Conservation (phyloP, 495 filamentous ascomycete species). For the Aspergillus ostianus region DNA sequence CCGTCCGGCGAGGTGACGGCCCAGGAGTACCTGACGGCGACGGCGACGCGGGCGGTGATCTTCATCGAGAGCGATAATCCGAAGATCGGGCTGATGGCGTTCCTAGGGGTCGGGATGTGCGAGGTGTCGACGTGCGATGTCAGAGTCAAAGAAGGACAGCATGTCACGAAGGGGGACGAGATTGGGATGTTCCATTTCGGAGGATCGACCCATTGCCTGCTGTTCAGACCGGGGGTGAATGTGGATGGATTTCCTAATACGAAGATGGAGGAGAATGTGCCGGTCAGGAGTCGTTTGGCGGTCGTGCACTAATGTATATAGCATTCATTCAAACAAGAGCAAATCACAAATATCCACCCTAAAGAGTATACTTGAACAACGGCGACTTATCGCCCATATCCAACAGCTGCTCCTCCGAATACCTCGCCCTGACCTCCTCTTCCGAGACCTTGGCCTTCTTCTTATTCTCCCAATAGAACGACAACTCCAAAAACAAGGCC, state of each 20-base stretch:
- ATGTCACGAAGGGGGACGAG: conserved; percentile 45
- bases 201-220: conserved; percentile 55
- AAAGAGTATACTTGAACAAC: conserved; percentile 37
- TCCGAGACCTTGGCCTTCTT: conserved; percentile 25
- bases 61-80: conserved; percentile 65
- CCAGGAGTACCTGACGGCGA: conserved; percentile 54
- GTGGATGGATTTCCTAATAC: conserved; percentile 48
- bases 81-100: conserved; percentile 60
- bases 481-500: conserved; percentile 23
- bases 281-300: conserved; percentile 54
- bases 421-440: conserved; percentile 31
- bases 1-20: conserved; percentile 56
- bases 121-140: conserved; percentile 68
- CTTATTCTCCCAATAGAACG: conserved; percentile 22
- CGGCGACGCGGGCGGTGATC: conserved; percentile 59
- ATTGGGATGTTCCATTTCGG: conserved; percentile 46
- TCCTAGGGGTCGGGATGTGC: conserved; percentile 64
- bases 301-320: conserved; percentile 25
- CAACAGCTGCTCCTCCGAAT: conserved; percentile 35
- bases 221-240: conserved; percentile 44
- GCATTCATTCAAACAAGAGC: not conserved
- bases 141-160: conserved; percentile 57
- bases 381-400: conserved; percentile 45
- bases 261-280: conserved; percentile 52
- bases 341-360: not conserved